These are phyloP conservation scores for Suillus clintonianus DNA, from an alignment of 768 basidiomycete genomes.

Conservation along the genomic window DNA sequence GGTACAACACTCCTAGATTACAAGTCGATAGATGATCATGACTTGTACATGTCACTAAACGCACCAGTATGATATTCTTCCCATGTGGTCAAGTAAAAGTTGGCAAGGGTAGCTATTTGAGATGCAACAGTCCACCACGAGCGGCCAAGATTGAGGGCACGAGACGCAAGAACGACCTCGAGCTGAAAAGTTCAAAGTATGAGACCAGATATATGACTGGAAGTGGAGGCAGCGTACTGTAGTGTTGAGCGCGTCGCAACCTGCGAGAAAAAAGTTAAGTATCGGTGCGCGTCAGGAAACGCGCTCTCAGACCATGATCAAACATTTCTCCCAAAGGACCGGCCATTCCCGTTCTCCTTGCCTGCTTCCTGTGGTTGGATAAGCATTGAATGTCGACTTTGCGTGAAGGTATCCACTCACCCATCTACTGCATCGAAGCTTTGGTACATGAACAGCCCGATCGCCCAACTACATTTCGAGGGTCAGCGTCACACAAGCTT, in stretches of 20 bases:
- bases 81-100: constrained; percentile 78
- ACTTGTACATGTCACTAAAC: not conserved
- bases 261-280: constrained; percentile 35
- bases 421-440: constrained; percentile 88
- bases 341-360: constrained; percentile 94
- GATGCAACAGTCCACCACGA: constrained; percentile 98
- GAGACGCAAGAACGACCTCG: constrained; percentile 78
- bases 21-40: not conserved
- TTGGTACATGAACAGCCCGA: constrained; percentile 91
- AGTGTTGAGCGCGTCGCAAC: constrained; percentile 93
- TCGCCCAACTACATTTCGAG: constrained; percentile 63
- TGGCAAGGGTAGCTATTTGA: constrained; percentile 67
- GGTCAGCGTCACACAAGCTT: not conserved
- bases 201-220: constrained; percentile 2
- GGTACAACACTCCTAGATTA: constrained; percentile 74
- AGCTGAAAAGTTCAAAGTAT: constrained; percentile 49
- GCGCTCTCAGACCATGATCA: constrained; percentile 74
- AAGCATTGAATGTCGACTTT: constrained; percentile 15
- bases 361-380: constrained; percentile 73
- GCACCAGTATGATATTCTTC: constrained; percentile 86
- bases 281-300: not conserved
- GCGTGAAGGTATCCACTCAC: constrained; percentile 40
- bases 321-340: constrained; percentile 98
- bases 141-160: constrained; percentile 87
- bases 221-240: constrained; percentile 52